Evolutionary conservation across 108 stramenopile genomes (phyloP).

Genomic region (Bacterosira constricta): DNA sequence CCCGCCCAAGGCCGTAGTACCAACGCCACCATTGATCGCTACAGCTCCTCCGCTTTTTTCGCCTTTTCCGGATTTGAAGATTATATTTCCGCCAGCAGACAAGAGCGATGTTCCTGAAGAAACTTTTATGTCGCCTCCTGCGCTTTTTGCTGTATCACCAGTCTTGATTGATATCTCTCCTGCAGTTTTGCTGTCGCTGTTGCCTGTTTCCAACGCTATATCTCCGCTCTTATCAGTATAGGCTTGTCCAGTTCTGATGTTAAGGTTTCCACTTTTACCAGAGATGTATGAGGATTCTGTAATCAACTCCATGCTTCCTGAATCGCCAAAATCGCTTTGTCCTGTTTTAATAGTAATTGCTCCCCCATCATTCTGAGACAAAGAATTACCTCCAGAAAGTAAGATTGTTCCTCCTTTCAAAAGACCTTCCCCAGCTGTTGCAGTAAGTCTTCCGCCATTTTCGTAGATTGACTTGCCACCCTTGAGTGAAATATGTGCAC

Average conservation of each 20-base stretch:
- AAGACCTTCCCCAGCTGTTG: background rate
- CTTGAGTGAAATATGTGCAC: background rate
- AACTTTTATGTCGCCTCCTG: background rate
- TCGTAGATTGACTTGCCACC: background rate
- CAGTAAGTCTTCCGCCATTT: background rate
- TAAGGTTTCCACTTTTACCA: slow-evolving; percentile 8
- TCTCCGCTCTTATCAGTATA: slow-evolving; percentile 14
- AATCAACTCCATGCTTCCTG: background rate
- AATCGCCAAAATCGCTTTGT: slow-evolving; percentile 5
- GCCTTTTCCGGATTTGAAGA: slow-evolving; percentile 6
- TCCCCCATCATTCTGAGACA: background rate
- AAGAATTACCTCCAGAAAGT: background rate
- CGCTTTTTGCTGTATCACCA: background rate
- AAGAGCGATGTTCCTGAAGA: background rate
- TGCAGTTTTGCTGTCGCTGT: background rate
- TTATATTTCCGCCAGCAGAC: background rate
- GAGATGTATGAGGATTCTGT: background rate
- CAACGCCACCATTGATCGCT: slow-evolving; percentile 6
- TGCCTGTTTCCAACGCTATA: background rate
- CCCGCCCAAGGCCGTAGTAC: slow-evolving; percentile 1
- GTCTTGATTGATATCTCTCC: slow-evolving; percentile 1
- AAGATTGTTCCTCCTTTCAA: background rate
- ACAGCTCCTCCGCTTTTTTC: slow-evolving; percentile 9
- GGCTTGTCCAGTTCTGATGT: background rate
- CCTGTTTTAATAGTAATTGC: background rate